Conservation (phyloP, 306 rosid species). For the Quercus glauca region DNA sequence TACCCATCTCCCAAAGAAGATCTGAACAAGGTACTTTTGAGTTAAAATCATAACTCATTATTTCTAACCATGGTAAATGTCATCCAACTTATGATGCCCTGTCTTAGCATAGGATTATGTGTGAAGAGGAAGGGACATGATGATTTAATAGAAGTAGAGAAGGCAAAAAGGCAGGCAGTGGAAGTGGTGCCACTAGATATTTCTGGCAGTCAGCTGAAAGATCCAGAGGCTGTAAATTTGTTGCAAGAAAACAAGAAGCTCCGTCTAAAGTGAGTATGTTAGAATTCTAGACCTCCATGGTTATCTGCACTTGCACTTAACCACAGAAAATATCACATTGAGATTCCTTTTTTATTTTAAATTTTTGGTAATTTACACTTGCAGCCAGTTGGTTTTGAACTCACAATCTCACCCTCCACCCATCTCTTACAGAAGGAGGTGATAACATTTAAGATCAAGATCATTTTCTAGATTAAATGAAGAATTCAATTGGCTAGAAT, state of each 20-base stretch:
- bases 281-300: not conserved
- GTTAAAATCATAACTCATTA: constrained; percentile 12
- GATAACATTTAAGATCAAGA: not conserved
- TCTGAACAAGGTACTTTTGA: constrained; percentile 44
- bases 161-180: constrained; percentile 36
- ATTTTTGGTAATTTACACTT: no score
- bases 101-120: constrained; percentile 37
- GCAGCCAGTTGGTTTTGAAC: not conserved
- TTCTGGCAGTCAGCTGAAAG: constrained; percentile 25
- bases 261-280: constrained; percentile 53
- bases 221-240: constrained; percentile 46
- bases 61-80: constrained; percentile 8
- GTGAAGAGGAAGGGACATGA: constrained; percentile 55
- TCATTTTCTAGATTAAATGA: not conserved
- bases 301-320: not conserved
- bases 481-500: not conserved
- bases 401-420: not conserved
- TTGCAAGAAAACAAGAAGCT: constrained; percentile 60
- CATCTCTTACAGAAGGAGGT: not conserved
- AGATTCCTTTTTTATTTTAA: not conserved
- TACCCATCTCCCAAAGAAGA: constrained; percentile 21
- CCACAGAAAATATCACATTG: not conserved
- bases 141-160: constrained; percentile 30
- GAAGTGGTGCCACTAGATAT: constrained; percentile 10
- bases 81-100: constrained; percentile 13